Evolutionary conservation across 1,284 basidiomycete species (phyloP).

Genomic region (Puccinia horiana): DNA sequence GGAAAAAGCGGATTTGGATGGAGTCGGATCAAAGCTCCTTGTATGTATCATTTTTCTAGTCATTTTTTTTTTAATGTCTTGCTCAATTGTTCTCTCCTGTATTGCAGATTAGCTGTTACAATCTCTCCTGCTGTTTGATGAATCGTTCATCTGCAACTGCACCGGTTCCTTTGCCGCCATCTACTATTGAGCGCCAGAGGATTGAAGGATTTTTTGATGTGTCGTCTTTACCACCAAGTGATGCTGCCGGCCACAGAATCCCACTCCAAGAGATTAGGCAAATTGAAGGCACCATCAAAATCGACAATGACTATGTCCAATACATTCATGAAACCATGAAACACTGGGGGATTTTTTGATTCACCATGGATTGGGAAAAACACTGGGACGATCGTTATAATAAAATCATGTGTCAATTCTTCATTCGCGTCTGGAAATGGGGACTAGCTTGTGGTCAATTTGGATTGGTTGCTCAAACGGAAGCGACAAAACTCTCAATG

Average conservation of each 20-base stretch:
- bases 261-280: background rate
- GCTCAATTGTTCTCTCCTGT: background rate
- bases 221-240: background rate
- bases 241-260: constrained; percentile 20
- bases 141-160: constrained; percentile 11
- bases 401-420: too few relatives aligned
- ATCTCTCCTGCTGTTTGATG: constrained; percentile 30
- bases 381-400: too few relatives aligned
- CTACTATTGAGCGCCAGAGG: background rate
- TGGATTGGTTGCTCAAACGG: constrained; percentile 21
- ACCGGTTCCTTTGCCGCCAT: constrained; percentile 22
- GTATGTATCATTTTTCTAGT: background rate
- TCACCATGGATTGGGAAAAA: constrained; percentile 47
- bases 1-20: too few relatives aligned
- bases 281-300: constrained; percentile 30
- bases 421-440: constrained; percentile 43
- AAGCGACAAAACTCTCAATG: constrained; percentile 16
- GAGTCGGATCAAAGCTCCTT: background rate
- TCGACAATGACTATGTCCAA: constrained; percentile 34
- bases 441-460: constrained; percentile 15
- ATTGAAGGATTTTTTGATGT: constrained; percentile 26
- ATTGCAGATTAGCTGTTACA: constrained; percentile 32
- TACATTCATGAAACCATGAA: constrained; percentile 42
- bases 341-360: constrained; percentile 26
- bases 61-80: background rate